Conservation (phyloP, 202 grass and related monocot genomes). For the Carex arenaria region DNA sequence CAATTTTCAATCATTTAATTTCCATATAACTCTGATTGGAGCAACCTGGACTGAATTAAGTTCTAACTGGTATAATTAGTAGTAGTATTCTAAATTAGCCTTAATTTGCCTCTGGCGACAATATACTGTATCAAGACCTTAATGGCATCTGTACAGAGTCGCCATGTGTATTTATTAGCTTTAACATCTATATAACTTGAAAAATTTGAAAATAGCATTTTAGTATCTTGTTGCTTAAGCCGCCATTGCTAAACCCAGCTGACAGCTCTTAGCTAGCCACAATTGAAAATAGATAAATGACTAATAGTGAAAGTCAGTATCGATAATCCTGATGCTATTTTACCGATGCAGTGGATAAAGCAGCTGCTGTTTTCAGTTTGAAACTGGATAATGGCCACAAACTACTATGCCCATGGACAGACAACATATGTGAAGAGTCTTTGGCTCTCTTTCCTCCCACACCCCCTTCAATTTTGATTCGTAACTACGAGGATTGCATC, state of each 20-base stretch:
- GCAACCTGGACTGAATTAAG: not conserved
- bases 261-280: not conserved
- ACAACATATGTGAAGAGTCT: conserved; percentile 95
- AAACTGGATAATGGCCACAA: conserved; percentile 90
- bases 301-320: not conserved
- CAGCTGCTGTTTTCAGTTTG: conserved; percentile 88
- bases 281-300: not conserved
- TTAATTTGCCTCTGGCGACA: not conserved
- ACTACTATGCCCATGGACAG: conserved; percentile 91
- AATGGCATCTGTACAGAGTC: not conserved
- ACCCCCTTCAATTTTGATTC: conserved; percentile 61
- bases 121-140: not conserved
- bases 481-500: conserved; percentile 57
- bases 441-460: conserved; percentile 83
- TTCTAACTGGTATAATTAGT: not conserved
- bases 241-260: not conserved
- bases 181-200: not conserved
- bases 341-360: conserved; percentile 84
- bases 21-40: not conserved
- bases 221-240: too few species aligned
- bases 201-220: not conserved
- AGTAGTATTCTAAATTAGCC: not conserved
- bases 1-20: not conserved
- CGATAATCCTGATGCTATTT: not conserved
- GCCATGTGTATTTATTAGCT: not conserved